phyloP scores from a whole-genome alignment of 1,284 basidiomycete species.

The Pisolithus thermaeus region DNA sequence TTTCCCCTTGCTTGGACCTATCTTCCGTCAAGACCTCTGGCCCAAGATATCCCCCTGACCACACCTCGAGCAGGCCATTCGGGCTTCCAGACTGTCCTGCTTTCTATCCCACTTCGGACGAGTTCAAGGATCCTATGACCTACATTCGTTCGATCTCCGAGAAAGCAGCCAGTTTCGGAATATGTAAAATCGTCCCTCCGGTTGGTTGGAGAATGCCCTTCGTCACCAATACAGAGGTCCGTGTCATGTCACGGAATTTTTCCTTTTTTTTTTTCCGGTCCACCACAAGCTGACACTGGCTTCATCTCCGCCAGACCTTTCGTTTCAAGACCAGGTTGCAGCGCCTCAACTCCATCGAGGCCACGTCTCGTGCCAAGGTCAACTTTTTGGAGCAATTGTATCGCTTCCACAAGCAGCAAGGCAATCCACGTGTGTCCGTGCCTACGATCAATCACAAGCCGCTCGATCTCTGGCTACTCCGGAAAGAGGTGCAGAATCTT shows the following conservation, averaged over 20 bases:
- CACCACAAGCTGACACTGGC: slow-evolving; percentile 21
- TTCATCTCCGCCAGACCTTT: slow-evolving; percentile 55
- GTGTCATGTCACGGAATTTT: slow-evolving; percentile 24
- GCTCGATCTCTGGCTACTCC: slow-evolving; percentile 88
- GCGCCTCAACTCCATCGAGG: slow-evolving; percentile 94
- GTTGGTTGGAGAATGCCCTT: slow-evolving; percentile 95
- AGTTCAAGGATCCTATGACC: slow-evolving; percentile 94
- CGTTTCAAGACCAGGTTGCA: slow-evolving; percentile 96
- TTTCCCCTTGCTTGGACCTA: slow-evolving; percentile 58
- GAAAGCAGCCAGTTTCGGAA: slow-evolving; percentile 75
- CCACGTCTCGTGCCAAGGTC: slow-evolving; percentile 91
- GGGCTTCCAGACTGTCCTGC: slow-evolving; percentile 87
- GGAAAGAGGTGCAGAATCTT: slow-evolving; percentile 84
- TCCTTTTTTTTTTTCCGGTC: slow-evolving; percentile 13
- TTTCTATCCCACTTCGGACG: slow-evolving; percentile 83
- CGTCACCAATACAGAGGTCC: slow-evolving; percentile 88
- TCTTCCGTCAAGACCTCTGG: slow-evolving; percentile 62
- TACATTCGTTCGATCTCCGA: slow-evolving; percentile 87
- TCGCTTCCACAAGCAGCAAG: slow-evolving; percentile 87
- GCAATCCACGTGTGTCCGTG: slow-evolving; percentile 79
- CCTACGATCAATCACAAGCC: slow-evolving; percentile 91
- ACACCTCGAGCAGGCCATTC: slow-evolving; percentile 62
- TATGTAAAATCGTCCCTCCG: slow-evolving; percentile 96
- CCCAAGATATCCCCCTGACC: slow-evolving; percentile 37
- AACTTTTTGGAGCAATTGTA: slow-evolving; percentile 98